Conservation (phyloP, 768 basidiomycete species). For the Boletellus ananiceps region DNA sequence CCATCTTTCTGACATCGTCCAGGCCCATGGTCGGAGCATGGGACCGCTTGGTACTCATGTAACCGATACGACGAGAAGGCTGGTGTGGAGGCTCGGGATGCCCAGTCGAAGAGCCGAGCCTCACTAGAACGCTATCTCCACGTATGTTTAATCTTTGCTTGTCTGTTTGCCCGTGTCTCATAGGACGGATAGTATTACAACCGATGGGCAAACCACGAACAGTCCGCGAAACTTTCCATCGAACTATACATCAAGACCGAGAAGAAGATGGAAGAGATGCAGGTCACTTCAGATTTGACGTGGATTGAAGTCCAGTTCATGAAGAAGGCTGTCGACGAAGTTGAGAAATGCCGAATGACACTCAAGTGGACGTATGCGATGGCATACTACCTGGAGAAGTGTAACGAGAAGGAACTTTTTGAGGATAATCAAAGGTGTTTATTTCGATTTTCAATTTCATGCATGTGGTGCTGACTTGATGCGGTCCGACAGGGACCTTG, state of each 20-base stretch:
- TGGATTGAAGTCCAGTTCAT: constrained; percentile 99
- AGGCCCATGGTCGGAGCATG: constrained; percentile 97
- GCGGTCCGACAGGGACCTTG: constrained; percentile 63
- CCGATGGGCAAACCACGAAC: constrained; percentile 99
- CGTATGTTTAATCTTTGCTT: constrained; percentile 43
- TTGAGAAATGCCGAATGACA: constrained; percentile 86
- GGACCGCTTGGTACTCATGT: constrained; percentile 97
- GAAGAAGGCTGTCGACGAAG: constrained; percentile 95
- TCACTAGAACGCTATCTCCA: constrained; percentile 95
- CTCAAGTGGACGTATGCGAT: constrained; percentile 99
- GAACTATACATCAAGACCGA: constrained; percentile 94
- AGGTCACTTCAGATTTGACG: constrained; percentile 82
- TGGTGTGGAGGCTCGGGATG: constrained; percentile 83
- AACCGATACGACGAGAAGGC: constrained; percentile 95
- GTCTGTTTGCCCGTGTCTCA: neutral
- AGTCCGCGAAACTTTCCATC: constrained; percentile 93
- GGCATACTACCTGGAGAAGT: constrained; percentile 91
- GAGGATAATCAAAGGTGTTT: constrained; percentile 90
- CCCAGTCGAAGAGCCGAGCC: constrained; percentile 84
- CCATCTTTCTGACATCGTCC: constrained; percentile 20
- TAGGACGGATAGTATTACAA: constrained; percentile 81
- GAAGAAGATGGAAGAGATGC: constrained; percentile 99
- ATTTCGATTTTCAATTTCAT: neutral
- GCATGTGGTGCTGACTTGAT: neutral
- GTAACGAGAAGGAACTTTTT: constrained; percentile 92